Conservation (phyloP, 805 yeast species). For the Candida maris region DNA sequence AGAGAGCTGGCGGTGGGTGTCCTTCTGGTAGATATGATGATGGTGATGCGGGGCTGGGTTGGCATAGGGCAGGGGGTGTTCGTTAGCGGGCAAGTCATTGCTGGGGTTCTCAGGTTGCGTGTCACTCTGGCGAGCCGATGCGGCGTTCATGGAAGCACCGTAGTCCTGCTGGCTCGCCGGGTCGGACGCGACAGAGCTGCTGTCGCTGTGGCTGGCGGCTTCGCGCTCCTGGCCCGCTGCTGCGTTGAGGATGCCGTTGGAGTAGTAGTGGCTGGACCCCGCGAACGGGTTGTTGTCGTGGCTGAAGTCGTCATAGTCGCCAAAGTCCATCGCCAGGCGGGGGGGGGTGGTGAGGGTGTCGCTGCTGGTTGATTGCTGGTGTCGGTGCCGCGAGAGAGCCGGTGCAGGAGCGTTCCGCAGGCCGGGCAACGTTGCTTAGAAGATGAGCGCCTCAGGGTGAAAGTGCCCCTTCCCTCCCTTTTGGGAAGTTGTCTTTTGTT, state of each 20-base stretch:
- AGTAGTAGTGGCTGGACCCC: constrained; percentile 30
- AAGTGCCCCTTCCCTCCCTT: too few relatives aligned
- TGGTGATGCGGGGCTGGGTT: not conserved
- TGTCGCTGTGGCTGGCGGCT: not conserved
- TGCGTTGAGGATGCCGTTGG: constrained; percentile 27
- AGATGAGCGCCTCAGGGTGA: not conserved
- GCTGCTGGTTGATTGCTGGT: too few relatives aligned
- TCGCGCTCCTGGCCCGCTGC: not conserved
- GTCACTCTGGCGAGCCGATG: not conserved
- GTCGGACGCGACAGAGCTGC: not conserved
- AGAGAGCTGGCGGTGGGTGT: not conserved
- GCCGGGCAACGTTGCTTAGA: too few relatives aligned
- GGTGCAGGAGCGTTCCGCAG: too few relatives aligned
- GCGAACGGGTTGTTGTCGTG: constrained; percentile 35
- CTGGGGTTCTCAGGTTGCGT: not conserved
- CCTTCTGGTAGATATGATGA: not conserved
- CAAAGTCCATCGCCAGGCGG: constrained; percentile 27
- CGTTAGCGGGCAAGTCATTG: not conserved
- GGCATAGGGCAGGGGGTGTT: too few relatives aligned
- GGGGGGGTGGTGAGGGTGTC: too few relatives aligned
- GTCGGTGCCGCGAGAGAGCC: too few relatives aligned
- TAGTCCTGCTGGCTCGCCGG: too few relatives aligned
- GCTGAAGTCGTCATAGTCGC: constrained; percentile 30
- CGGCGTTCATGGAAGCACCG: not conserved
- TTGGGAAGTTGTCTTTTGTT: too few relatives aligned